Conservation (phyloP, 495 filamentous ascomycete genomes). For the Talaromyces stipitatus region DNA sequence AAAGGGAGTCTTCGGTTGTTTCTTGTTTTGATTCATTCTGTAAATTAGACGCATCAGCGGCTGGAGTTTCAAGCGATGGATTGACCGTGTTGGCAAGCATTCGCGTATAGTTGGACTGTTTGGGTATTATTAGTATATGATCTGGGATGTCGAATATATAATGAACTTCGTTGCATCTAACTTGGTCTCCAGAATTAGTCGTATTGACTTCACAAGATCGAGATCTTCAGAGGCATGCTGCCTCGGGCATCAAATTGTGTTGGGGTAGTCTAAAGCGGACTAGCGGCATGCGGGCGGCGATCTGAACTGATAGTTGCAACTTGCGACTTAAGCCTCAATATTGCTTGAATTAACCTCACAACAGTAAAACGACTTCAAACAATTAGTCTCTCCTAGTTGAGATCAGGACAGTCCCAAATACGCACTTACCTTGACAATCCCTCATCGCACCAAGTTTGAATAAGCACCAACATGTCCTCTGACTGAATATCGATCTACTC, state of each 20-base stretch:
- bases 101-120: background rate
- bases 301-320: background rate
- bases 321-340: background rate
- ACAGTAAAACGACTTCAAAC: background rate
- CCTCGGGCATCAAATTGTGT: background rate
- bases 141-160: background rate
- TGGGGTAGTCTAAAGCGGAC: background rate
- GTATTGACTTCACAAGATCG: too few relatives aligned
- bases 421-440: background rate
- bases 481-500: background rate
- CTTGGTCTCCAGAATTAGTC: background rate
- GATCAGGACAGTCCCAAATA: too few relatives aligned
- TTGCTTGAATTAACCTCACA: background rate
- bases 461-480: background rate
- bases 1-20: background rate
- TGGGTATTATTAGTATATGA: background rate
- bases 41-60: slow-evolving; percentile 1
- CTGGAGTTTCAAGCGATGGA: background rate
- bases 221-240: too few relatives aligned
- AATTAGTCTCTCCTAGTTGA: too few relatives aligned
- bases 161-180: background rate
- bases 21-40: background rate
- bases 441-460: background rate
- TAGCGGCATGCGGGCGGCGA: background rate
- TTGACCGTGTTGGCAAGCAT: background rate